phyloP scores from a whole-genome alignment of 129 eudicot genomes.

The Ambrosia trifida region DNA sequence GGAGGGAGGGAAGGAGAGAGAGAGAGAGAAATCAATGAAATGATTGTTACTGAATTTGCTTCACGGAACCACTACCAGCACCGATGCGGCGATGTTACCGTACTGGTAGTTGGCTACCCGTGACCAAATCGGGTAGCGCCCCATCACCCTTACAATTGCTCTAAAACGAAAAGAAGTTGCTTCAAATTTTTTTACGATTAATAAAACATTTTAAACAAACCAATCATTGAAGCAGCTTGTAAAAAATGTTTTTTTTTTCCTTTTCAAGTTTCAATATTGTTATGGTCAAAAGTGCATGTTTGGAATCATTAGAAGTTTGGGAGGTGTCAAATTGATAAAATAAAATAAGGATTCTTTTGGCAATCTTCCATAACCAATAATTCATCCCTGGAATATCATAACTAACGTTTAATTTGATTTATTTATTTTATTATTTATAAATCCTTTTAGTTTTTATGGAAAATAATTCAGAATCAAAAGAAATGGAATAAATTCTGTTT shows the following conservation, averaged over 20 bases:
- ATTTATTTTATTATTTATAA: neutral
- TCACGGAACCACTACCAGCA: too few relatives aligned
- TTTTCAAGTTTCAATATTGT: constrained; percentile 16
- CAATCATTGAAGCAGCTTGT: constrained; percentile 24
- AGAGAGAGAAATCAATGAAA: too few relatives aligned
- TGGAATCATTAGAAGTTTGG: constrained; percentile 54
- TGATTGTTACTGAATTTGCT: too few relatives aligned
- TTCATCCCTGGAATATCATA: constrained; percentile 22
- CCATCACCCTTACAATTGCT: constrained; percentile 3
- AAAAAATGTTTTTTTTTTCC: neutral
- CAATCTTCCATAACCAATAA: constrained; percentile 40
- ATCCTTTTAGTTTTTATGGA: neutral
- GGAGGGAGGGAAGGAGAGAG: too few relatives aligned
- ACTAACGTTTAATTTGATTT: neutral
- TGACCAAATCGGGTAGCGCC: too few relatives aligned
- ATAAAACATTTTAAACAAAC: constrained; percentile 9
- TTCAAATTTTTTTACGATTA: neutral
- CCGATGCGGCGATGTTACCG: too few relatives aligned
- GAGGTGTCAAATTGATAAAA: constrained; percentile 38
- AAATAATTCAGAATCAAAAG: neutral
- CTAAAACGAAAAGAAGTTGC: neutral
- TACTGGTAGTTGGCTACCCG: too few relatives aligned
- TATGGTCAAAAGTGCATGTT: constrained; percentile 65
- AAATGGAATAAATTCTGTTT: constrained; percentile 25
- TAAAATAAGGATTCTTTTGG: constrained; percentile 31